Evolutionary conservation across 2,329 filamentous ascomycete genomes (phyloP).

Genomic region (Fusarium sulawesiense): DNA sequence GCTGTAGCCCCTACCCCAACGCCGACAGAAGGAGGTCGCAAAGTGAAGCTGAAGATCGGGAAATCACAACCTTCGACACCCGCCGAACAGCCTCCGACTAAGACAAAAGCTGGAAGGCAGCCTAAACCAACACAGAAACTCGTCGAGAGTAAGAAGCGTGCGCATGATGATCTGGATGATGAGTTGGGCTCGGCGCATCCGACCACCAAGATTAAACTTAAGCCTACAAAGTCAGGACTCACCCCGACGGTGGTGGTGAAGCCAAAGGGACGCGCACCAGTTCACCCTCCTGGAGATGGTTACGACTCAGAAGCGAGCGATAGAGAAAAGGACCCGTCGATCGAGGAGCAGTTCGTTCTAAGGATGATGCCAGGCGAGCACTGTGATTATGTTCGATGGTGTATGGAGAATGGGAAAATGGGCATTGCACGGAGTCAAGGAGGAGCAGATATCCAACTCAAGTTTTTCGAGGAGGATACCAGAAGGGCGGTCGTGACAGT

Average conservation of each 20-base stretch:
- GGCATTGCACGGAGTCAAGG: constrained; percentile 72
- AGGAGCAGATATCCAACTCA: constrained; percentile 82
- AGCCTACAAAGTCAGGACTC: constrained; percentile 52
- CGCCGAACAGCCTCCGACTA: constrained; percentile 52
- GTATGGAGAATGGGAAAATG: constrained; percentile 81
- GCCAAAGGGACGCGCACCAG: constrained; percentile 74
- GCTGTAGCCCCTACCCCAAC: constrained; percentile 29
- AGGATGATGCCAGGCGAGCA: constrained; percentile 89
- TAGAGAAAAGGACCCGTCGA: constrained; percentile 84
- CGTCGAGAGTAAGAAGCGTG: constrained; percentile 69
- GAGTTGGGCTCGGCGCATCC: constrained; percentile 50
- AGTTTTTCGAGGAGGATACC: constrained; percentile 80
- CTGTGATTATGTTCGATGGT: constrained; percentile 82
- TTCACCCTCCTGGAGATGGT: constrained; percentile 82
- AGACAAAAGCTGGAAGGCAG: constrained; percentile 70
- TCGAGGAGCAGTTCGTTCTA: constrained; percentile 90
- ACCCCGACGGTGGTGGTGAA: constrained; percentile 63
- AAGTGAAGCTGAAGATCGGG: constrained; percentile 58
- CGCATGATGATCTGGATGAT: constrained; percentile 67
- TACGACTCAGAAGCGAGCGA: constrained; percentile 98
- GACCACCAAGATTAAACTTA: constrained; percentile 67
- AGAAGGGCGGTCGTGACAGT: constrained; percentile 79
- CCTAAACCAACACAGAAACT: constrained; percentile 70
- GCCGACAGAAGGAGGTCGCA: constrained; percentile 51
- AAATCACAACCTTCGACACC: constrained; percentile 55